These are phyloP conservation scores for Piromyces finnis DNA, from an alignment of 192 early-diverging fungal genomes.

Conservation along the genomic window DNA sequence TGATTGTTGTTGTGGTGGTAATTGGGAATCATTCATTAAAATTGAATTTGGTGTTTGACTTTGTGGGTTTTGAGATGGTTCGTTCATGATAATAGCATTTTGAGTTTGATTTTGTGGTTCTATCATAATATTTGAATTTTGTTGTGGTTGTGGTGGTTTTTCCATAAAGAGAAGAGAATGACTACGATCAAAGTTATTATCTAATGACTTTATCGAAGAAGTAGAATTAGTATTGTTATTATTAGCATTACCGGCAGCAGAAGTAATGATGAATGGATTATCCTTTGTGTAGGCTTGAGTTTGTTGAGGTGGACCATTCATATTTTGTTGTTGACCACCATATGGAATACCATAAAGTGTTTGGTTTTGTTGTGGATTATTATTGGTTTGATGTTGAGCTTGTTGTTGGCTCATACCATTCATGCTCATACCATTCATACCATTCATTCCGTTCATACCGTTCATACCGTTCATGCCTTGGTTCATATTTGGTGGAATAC, in stretches of 20 bases:
- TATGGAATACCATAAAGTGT: background rate
- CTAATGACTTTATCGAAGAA: background rate
- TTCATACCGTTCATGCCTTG: background rate
- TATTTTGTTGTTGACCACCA: background rate
- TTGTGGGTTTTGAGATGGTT: background rate
- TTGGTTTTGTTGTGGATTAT: background rate
- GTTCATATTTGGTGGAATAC: background rate
- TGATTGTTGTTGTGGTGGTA: background rate
- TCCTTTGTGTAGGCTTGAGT: background rate
- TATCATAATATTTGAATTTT: background rate
- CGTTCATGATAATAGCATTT: background rate
- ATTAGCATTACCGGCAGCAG: background rate
- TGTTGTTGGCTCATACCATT: background rate
- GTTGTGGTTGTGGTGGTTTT: background rate
- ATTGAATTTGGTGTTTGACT: background rate
- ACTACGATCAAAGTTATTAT: background rate
- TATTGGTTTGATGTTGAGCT: background rate
- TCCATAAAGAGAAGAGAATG: background rate
- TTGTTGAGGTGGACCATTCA: background rate
- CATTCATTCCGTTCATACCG: background rate
- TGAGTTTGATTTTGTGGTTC: background rate
- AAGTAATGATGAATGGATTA: background rate
- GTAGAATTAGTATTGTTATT: background rate
- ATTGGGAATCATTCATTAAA: background rate
- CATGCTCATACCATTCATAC: background rate